Percentiles rank a stretch among this genome's conserved stretches.
phyloP scores from a whole-genome alignment of 345 rosid species.

The Aegle marmelos region DNA sequence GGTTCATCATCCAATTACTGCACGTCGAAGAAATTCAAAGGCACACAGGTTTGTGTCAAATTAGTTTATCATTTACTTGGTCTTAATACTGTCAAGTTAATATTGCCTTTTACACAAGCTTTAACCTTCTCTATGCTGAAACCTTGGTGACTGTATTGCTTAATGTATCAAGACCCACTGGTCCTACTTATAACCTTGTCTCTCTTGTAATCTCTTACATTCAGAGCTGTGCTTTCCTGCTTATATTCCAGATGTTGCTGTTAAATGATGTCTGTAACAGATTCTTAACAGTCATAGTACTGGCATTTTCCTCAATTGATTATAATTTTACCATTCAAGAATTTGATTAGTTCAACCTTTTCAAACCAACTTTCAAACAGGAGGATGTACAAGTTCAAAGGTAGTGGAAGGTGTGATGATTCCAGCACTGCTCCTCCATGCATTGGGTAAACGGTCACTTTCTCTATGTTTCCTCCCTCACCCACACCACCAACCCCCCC shows the following conservation, averaged over 20 bases:
- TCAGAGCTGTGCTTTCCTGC: background rate
- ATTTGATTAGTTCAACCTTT: background rate
- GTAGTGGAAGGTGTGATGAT: slow-evolving; percentile 64
- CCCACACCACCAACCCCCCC: too few relatives aligned
- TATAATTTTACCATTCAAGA: background rate
- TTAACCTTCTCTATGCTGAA: background rate
- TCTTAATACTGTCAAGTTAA: background rate
- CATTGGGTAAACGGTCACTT: slow-evolving; percentile 48
- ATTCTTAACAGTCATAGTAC: background rate
- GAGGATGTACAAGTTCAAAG: slow-evolving; percentile 76
- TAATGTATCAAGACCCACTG: background rate
- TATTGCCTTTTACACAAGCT: background rate
- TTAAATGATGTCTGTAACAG: background rate
- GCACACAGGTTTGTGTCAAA: slow-evolving; percentile 57
- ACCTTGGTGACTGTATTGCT: background rate
- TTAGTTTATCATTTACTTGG: background rate
- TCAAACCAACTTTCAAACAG: slow-evolving; percentile 30
- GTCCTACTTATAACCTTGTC: background rate
- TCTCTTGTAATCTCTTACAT: background rate
- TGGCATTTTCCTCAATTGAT: background rate
- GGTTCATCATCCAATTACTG: slow-evolving; percentile 74
- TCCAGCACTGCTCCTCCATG: slow-evolving; percentile 87
- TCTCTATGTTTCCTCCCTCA: background rate
- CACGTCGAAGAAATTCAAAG: slow-evolving; percentile 46
- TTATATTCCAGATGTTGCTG: background rate